Base-by-base conservation (phyloP, 805 yeast genomes). In the Saturnispora hagleri region DNA sequence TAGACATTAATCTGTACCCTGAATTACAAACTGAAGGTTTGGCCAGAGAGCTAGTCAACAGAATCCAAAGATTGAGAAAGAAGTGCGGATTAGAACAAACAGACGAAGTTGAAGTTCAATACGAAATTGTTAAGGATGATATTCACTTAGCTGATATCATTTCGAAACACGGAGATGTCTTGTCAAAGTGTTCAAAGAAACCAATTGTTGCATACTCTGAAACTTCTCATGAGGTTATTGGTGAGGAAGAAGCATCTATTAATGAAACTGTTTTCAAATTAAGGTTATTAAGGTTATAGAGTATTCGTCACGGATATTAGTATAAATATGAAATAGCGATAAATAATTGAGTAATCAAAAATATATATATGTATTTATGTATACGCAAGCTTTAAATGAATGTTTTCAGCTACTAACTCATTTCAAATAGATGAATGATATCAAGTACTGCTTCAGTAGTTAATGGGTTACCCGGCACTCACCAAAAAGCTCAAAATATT, bases 31-130 rank as follows among this genome's bases (percentile, higher is more conserved):
- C 87, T 47, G 98, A 93, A 74, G 98, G 98, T 69, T 76, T 87
- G 61, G 96, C 97, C 6, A 88, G 99, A 75, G 98, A 93, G 71
- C 77, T 93, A 65, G 80, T 93, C 64, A 93, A 93, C 80, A 89
- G 99, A 72, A 89, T 93, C 60, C 99, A 93, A 77, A 85, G 96
- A 70, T 80, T 90, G 66, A 86, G 99, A 73, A 93, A 93, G 84
- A 89, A 90, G 79, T 89, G 87, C 57, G 96, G 96, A 34, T 77
- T 93, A 64, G 86, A 86, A 65, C 90, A 95, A 56, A 91, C 97
- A 44, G 99, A 93, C 67, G 99, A 93, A 60, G 95, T 93, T 48
- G 69, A 79, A 57, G 96, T 93, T 54, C 89, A 91, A 70, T 87
- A 87, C 70, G 72, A 80, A 57, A 66, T 89, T 55, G 77, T 81